Evolutionary conservation across 129 eudicot genomes (phyloP), one percentile per base, ranked within the genome.

Genomic region (Silybum marianum): DNA sequence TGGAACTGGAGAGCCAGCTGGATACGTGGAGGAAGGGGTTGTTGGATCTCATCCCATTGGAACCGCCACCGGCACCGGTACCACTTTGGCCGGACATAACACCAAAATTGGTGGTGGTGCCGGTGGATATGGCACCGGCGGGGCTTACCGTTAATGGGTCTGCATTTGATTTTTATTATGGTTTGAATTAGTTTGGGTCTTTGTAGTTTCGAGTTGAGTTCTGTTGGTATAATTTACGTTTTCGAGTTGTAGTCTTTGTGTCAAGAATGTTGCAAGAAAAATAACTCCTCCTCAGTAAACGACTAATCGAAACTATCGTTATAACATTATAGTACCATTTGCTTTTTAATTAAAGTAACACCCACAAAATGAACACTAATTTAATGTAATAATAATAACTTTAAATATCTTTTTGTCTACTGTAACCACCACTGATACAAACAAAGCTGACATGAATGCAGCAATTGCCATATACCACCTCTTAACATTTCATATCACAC

Each of bases 1-100:
- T 71, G 97, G 97, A 3, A 89, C 94, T 1, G 94, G 98, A 39
- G 58, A 78, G 79, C 95, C 98, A 0, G 74, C 89, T 2, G 97
- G 97, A 39, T 86, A 88, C 26, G 91, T 90, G 42, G 82, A 73
- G 12, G 97, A 89, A 80, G 97, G 97, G 21, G 87, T 85, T 16
- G 88, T 86, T 4, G 69, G 73, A 71, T 81, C 96, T 14, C 96
- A 85, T 75, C 98, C 97, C 0, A 76, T 85, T 1, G 95, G 93
- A 4, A 76, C 51, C 1, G 86, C 85, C 42, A 87, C 94, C 0
- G 94, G 94, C 1, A 83, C 92, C 0, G 89, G 85, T 18, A 73
- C 75, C 6, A 71, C 91, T 46, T 60, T 87, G 77, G 85, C 92
- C 2, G 97, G 86, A 1, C 88, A 89, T 21, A 89, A 89, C 76